A percentile compares a stretch with the other conserved stretches of the same genome.
Conservation (phyloP, 2,329 filamentous ascomycete species). For the Parafenestella ontariensis region DNA sequence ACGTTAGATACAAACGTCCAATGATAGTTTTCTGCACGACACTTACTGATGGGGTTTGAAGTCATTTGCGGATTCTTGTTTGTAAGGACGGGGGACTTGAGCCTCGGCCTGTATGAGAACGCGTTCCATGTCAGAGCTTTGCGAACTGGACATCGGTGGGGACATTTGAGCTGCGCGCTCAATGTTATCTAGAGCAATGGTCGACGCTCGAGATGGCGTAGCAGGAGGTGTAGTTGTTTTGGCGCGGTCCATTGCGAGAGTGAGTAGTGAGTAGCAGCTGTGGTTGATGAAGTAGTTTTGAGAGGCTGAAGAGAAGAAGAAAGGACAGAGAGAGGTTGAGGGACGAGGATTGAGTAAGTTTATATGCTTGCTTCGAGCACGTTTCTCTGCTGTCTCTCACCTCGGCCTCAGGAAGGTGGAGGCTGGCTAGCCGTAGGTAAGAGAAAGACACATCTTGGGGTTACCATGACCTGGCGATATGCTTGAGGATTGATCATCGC, state of each 20-base stretch:
- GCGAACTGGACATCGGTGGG: not conserved
- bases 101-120: not conserved
- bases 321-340: not conserved
- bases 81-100: not conserved
- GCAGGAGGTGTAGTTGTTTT: not conserved
- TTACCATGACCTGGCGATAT: not conserved
- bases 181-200: not conserved
- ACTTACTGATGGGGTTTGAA: conserved; percentile 5
- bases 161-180: not conserved
- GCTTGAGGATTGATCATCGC: not conserved
- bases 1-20: not conserved
- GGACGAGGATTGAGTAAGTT: not conserved
- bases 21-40: not conserved
- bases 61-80: not conserved
- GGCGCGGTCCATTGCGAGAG: not conserved
- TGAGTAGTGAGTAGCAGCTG: not conserved
- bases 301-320: not conserved
- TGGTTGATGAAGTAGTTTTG: not conserved
- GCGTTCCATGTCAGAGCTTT: not conserved
- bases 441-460: not conserved
- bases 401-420: not conserved
- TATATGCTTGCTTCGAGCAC: not conserved
- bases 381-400: not conserved
- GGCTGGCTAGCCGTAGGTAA: not conserved
- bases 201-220: not conserved